Base-by-base conservation (phyloP, 495 filamentous ascomycete species). In the Penicillium paradoxum region DNA sequence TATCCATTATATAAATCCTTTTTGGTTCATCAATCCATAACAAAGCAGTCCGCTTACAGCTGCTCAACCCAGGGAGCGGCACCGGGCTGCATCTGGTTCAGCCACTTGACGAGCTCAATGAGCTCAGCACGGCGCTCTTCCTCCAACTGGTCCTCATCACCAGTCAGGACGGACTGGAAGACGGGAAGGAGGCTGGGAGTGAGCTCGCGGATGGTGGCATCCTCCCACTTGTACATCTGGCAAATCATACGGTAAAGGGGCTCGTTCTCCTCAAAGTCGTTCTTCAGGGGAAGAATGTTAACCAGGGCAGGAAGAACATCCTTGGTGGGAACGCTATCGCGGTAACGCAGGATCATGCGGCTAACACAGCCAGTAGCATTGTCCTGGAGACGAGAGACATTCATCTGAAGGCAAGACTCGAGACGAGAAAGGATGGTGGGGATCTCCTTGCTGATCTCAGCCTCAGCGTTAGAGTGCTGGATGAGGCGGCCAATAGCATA, bases 211-310 rank as follows among this genome's bases (percentile, higher is more conserved):
- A 95, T 77, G 24, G 84, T 89, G 17, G 81, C 75, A 63, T 95
- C 83, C 36, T 83, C 77, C 51, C 79, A 75, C 60, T 87, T 83
- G 70, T 95, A 97, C 50, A 97, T 77, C 67, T 87, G 82, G 65
- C 89, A 84, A 62, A 98, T 81, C 82, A 89, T 91, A 59, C 84
- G 79, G 72, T 84, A 98, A 32, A 97, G 82, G 10, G 92, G 89
- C 54, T 88, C 86, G 74, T 98, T 97, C 81, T 98, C 93, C 69
- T 96, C 91, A 56, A 81, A 97, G 68, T 98, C 93, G 59, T 96
- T 91, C 73, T 87, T 90, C 59, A 97, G 73, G 22, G 93, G 93
- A 40, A 98, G 78, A 11, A 93, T 78, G 47, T 76, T 78, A 17
- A 93, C 81, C 37, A 98, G 76, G 3, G 80, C 83, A 21, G 91